Conservation (phyloP, 108 stramenopile genomes). For the Chaetoceros muelleri region DNA sequence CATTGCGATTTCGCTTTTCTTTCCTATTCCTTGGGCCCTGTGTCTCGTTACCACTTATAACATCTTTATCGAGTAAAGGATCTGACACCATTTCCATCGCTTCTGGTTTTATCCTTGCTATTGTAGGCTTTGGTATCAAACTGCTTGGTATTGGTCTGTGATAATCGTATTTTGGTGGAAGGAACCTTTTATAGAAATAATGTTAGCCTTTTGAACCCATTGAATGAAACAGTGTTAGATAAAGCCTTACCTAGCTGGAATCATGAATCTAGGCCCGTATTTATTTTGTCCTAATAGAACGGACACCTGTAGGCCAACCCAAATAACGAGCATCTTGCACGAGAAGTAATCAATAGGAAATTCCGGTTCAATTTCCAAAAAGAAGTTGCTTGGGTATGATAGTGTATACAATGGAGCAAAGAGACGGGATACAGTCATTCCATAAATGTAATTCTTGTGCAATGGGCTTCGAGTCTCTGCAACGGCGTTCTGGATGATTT, state of each 20-base stretch:
- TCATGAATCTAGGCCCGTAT: constrained; percentile 88
- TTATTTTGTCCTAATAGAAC: constrained; percentile 67
- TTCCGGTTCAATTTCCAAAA: constrained; percentile 74
- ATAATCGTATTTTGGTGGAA: constrained; percentile 93
- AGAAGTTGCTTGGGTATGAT: constrained; percentile 74
- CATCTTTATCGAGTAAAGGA: constrained; percentile 19
- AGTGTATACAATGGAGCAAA: constrained; percentile 90
- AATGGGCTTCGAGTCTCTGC: constrained; percentile 76
- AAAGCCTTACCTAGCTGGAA: constrained; percentile 60
- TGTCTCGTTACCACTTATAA: background rate
- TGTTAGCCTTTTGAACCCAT: no score
- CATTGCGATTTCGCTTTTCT: background rate
- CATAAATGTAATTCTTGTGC: constrained; percentile 75
- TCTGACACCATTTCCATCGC: constrained; percentile 43
- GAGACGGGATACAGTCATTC: constrained; percentile 76
- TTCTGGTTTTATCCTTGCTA: background rate
- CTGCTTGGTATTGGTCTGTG: constrained; percentile 76
- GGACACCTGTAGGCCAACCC: constrained; percentile 79
- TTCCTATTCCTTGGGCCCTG: background rate
- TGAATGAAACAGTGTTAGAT: no score
- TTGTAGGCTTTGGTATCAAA: constrained; percentile 32
- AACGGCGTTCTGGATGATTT: constrained; percentile 78
- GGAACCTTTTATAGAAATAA: constrained; percentile 29
- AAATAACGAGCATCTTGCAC: constrained; percentile 61
- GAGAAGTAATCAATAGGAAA: constrained; percentile 40